Evolutionary conservation across 306 rosid genomes (phyloP).

Genomic region (Begonia loranthoides): DNA sequence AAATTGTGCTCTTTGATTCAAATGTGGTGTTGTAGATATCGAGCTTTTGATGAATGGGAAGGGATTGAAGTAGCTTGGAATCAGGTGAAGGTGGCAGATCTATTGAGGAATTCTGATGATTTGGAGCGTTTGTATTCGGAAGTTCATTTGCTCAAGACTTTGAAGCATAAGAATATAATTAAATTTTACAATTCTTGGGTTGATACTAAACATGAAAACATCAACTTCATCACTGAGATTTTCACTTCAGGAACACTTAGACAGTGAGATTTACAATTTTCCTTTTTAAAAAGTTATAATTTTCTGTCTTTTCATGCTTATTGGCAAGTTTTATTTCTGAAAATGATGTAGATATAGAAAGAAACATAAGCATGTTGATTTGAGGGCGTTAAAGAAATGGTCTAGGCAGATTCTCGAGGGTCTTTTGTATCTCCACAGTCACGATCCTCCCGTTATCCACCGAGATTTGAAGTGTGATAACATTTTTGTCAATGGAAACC

Average conservation of each 20-base stretch:
- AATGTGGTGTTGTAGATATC: constrained; percentile 45
- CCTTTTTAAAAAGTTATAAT: neutral
- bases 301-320: constrained; percentile 4
- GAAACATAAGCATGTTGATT: constrained; percentile 91
- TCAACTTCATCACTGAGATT: constrained; percentile 89
- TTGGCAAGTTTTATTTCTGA: constrained; percentile 3
- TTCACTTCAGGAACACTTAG: constrained; percentile 88
- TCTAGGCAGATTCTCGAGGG: constrained; percentile 97
- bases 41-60: constrained; percentile 94
- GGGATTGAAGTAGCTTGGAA: constrained; percentile 99
- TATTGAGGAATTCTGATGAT: constrained; percentile 65
- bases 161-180: constrained; percentile 91
- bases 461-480: constrained; percentile 98
- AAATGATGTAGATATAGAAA: constrained; percentile 50
- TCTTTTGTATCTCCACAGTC: constrained; percentile 84
- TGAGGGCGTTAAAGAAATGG: constrained; percentile 98
- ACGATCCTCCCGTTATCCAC: constrained; percentile 86
- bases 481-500: constrained; percentile 94
- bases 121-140: constrained; percentile 87
- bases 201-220: constrained; percentile 58
- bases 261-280: constrained; percentile 47
- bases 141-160: constrained; percentile 86
- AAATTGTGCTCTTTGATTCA: constrained; percentile 33
- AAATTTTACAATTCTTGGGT: constrained; percentile 86
- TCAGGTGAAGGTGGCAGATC: constrained; percentile 83